Evolutionary conservation across 805 yeast species (phyloP).

Genomic region (Isabelozyma gotoi): DNA sequence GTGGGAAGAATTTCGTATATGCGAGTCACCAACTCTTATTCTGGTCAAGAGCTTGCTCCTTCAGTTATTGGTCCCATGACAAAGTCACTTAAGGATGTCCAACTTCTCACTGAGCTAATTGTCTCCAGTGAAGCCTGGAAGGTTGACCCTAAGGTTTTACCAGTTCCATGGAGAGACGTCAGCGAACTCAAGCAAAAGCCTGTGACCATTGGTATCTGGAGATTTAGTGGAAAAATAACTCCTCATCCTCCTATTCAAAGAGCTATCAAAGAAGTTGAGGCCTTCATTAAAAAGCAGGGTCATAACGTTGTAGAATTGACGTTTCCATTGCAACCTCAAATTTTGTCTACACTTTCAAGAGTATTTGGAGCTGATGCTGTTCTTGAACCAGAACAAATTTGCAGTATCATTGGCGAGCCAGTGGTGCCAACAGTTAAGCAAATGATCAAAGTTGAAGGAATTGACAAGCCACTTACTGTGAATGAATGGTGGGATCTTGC

Average conservation of each 20-base stretch:
- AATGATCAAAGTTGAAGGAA: constrained; percentile 26
- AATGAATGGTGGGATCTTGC: constrained; percentile 36
- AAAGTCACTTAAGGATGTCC: constrained; percentile 6
- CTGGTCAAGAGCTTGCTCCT: neutral
- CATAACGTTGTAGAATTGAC: constrained; percentile 50
- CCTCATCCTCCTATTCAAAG: constrained; percentile 7
- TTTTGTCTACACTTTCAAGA: constrained; percentile 16
- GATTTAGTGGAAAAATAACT: constrained; percentile 1
- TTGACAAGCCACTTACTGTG: constrained; percentile 31
- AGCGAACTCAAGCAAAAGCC: neutral
- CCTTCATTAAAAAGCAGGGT: constrained; percentile 22
- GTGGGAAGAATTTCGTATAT: constrained; percentile 45
- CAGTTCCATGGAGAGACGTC: constrained; percentile 4
- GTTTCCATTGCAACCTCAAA: constrained; percentile 28
- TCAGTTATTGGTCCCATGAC: constrained; percentile 17
- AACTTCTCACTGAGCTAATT: constrained; percentile 4
- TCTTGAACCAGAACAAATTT: constrained; percentile 27
- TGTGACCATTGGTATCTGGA: constrained; percentile 3
- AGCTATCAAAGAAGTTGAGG: constrained; percentile 3
- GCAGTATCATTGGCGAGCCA: constrained; percentile 41
- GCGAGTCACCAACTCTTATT: constrained; percentile 1
- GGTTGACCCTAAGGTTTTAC: constrained; percentile 4
- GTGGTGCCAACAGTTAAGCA: constrained; percentile 36
- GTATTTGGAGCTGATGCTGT: constrained; percentile 47
- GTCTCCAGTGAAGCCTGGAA: constrained; percentile 6